Base-by-base conservation (phyloP, 768 basidiomycete species). In the Collybiopsis confluens region DNA sequence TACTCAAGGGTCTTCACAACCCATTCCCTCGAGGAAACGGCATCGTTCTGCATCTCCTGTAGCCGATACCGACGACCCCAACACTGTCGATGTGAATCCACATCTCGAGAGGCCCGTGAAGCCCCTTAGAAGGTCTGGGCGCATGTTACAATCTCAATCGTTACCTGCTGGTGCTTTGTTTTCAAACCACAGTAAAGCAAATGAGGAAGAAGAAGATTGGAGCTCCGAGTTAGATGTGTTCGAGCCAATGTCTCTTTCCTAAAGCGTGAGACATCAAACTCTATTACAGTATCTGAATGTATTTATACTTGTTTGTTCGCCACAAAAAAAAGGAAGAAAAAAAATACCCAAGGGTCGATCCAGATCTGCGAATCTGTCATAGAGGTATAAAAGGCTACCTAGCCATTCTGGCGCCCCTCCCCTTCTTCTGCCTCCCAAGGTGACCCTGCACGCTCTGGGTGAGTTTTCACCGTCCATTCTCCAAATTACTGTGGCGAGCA, bases 191-290 rank as follows among this genome's bases (percentile, higher is more conserved):
- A 41, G 26, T 13, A 37, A 52, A 41, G 5, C 40, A 13, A 10
- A 24, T 50, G 54, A 15, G 35, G 51, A 35, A 51, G 77, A 78
- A 58, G 70, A 73, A 37, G 77, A 77, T 60, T 76, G 75, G 75
- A 77, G 74, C 59, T 18, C 30, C 35, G 30, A 54, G 52, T 61
- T 21, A 57, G 62, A 9, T 56, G 24, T 27, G 5, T 60, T 59
- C n/a, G 57, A 62, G 41, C 56, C 61, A 18, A 58, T 54, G 57
- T 52, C 51, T 36, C 42, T 57, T 49, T 52, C 58, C 53, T 52
- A 21, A 27, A 40, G n/a, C 18, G 30, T 26, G 18, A 13, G 6
- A 49, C 20, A 37, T 15, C 23, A n/a, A 36, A 24, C 26, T 40
- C 23, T 7, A 50, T 6, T n/a, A n/a, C n/a, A n/a, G n/a, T n/a